A percentile compares a stretch with the other conserved stretches of the same genome.
Evolutionary conservation across 768 basidiomycete species (phyloP).

Genomic region (Mycena crocata): DNA sequence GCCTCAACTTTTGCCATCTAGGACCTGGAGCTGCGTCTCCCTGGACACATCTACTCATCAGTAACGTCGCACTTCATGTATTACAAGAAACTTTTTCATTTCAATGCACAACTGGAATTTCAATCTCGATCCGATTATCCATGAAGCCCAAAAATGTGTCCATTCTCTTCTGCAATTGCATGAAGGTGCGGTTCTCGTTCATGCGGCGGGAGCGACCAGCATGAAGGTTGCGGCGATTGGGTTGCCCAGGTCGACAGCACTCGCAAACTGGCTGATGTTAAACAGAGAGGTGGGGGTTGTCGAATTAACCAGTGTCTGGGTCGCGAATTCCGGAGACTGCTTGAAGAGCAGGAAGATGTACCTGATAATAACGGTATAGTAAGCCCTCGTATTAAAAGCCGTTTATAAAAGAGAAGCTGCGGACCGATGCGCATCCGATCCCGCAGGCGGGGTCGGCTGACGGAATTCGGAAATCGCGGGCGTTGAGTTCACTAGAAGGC

Average conservation of each 20-base stretch:
- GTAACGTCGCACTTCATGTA: conserved; percentile 22
- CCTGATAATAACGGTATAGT: conserved; percentile 37
- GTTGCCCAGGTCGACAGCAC: conserved; percentile 53
- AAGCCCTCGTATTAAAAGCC: not conserved
- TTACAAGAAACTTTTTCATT: conserved; percentile 20
- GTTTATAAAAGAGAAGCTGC: conserved; percentile 13
- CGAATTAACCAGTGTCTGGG: conserved; percentile 53
- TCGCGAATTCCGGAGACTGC: conserved; percentile 54
- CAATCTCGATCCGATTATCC: not conserved
- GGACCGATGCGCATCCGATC: conserved; percentile 57
- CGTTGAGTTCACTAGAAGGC: conserved; percentile 50
- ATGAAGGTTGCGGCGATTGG: conserved; percentile 64
- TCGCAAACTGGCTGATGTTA: conserved; percentile 58
- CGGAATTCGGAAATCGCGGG: conserved; percentile 54
- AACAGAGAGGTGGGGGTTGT: conserved; percentile 49
- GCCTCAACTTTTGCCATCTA: not conserved
- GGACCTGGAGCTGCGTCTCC: not conserved
- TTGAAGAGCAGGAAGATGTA: conserved; percentile 62
- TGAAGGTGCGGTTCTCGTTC: not conserved
- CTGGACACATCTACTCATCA: conserved; percentile 17
- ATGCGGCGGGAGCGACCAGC: conserved; percentile 48
- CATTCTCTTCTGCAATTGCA: not conserved
- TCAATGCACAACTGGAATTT: conserved; percentile 8
- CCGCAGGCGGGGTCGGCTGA: conserved; percentile 56
- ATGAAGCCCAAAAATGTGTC: not conserved